Conservation (phyloP, 1,284 basidiomycete genomes). For the Cutaneotrichosporon sp. region DNA sequence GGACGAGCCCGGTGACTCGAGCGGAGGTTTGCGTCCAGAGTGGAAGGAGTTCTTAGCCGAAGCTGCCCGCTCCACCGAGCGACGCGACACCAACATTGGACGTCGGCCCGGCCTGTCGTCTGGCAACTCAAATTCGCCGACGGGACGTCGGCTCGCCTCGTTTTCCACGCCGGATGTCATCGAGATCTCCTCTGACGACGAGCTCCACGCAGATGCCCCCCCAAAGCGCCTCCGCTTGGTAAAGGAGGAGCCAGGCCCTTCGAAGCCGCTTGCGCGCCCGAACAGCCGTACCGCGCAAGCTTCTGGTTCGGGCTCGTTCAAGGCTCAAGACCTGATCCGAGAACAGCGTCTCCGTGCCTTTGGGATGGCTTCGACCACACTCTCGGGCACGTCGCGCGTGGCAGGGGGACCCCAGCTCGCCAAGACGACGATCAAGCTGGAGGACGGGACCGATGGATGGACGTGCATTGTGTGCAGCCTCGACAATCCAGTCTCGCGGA, state of each 20-base stretch:
- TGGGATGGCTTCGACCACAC: conserved; percentile 21
- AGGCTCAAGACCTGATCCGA: conserved; percentile 10
- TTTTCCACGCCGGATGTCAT: too few species aligned
- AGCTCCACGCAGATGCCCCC: too few species aligned
- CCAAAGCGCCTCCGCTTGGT: too few species aligned
- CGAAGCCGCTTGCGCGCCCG: too few species aligned
- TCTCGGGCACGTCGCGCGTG: conserved; percentile 1
- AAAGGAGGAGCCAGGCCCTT: too few species aligned
- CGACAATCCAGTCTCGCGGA: conserved; percentile 36
- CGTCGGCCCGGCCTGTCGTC: neutral
- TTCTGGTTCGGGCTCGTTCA: neutral
- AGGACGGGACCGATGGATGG: conserved; percentile 10
- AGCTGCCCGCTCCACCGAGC: neutral
- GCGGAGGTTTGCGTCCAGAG: conserved; percentile 30
- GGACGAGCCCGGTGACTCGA: conserved; percentile 24
- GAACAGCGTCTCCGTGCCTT: conserved; percentile 31
- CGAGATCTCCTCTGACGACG: too few species aligned
- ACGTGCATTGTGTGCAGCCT: conserved; percentile 41
- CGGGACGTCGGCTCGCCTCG: neutral
- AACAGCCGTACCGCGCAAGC: too few species aligned
- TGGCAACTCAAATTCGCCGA: neutral
- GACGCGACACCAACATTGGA: neutral
- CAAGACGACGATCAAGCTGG: conserved; percentile 10
- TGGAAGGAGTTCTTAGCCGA: conserved; percentile 35
- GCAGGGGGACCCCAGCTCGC: neutral